These are phyloP conservation scores for Anthracocystis setariae DNA, from an alignment of 1,284 basidiomycete species.

Conservation along the genomic window DNA sequence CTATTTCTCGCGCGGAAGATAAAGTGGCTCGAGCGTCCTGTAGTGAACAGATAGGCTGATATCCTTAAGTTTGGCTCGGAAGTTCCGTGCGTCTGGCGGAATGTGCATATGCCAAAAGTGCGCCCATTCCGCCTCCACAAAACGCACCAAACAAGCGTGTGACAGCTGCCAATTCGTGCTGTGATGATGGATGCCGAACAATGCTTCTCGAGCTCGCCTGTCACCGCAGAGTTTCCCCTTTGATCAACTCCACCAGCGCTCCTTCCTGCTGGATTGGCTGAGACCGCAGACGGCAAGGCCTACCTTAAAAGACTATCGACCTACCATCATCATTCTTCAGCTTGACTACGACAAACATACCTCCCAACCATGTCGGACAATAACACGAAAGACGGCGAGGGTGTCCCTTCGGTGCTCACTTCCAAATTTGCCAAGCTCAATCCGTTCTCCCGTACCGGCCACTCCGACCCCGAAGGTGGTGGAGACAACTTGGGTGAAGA, in stretches of 20 bases:
- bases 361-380: conserved; percentile 23
- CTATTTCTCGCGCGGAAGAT: not conserved
- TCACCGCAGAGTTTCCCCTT: no score
- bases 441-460: conserved; percentile 46
- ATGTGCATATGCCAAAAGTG: conserved; percentile 1
- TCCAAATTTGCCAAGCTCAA: conserved; percentile 56
- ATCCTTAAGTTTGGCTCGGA: not conserved
- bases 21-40: conserved; percentile 5
- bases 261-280: no score
- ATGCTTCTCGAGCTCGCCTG: no score
- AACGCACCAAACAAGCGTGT: not conserved
- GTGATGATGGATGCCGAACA: no score
- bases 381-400: conserved; percentile 44
- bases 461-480: conserved; percentile 47
- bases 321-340: no score
- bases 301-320: no score
- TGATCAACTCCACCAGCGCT: no score
- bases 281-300: no score
- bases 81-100: not conserved
- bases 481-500: conserved; percentile 58
- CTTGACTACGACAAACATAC: not conserved
- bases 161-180: not conserved
- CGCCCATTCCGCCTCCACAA: not conserved
- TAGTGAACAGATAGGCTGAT: no score
- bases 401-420: conserved; percentile 40